These are phyloP conservation scores for Escallonia rubra DNA, from an alignment of 129 eudicot genomes.

Conservation along the genomic window DNA sequence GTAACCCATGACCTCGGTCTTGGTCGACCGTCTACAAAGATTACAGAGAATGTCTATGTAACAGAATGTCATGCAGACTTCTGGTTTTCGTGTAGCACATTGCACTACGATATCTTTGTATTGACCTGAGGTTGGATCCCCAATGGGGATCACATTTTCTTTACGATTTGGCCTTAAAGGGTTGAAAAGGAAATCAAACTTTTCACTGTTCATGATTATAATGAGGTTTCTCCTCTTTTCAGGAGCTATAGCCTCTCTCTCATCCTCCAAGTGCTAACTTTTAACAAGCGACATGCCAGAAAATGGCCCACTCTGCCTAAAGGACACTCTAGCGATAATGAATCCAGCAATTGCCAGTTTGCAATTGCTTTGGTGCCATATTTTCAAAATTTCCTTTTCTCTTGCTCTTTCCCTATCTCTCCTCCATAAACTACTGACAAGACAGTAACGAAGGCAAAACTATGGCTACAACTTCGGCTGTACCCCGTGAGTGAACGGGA, in stretches of 20 bases:
- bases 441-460: too few species aligned
- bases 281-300: constrained; percentile 1
- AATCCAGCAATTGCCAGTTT: constrained; percentile 54
- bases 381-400: neutral
- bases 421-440: too few species aligned
- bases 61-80: too few species aligned
- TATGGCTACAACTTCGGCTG: too few species aligned
- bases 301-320: constrained; percentile 28
- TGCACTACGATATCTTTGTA: neutral
- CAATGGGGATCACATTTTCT: constrained; percentile 6
- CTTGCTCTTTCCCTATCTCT: neutral
- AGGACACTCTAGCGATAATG: constrained; percentile 26
- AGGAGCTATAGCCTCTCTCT: constrained; percentile 15
- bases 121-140: constrained; percentile 13
- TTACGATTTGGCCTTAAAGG: constrained; percentile 18
- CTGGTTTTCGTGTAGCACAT: too few species aligned
- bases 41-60: too few species aligned
- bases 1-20: too few species aligned
- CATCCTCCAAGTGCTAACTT: constrained; percentile 16
- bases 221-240: constrained; percentile 7
- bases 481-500: too few species aligned
- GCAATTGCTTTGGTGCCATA: constrained; percentile 5
- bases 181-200: constrained; percentile 29
- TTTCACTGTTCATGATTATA: constrained; percentile 24
- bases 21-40: too few species aligned